A percentile compares a stretch with the other conserved stretches of the same genome.
Evolutionary conservation across 352 stramenopile species (phyloP).

Genomic region (Phytophthora pinifolia): DNA sequence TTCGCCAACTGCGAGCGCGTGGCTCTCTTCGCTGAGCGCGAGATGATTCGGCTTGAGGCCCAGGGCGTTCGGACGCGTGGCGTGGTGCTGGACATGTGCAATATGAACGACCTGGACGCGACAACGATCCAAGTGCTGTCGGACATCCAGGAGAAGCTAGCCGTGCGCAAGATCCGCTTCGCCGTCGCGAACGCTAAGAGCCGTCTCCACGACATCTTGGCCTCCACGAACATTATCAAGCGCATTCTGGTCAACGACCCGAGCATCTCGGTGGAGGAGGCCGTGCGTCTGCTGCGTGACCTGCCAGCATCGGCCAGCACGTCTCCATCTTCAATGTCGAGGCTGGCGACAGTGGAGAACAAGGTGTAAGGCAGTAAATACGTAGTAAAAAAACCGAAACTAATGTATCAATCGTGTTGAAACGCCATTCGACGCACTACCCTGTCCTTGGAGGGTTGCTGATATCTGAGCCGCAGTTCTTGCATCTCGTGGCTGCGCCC

Average conservation of each 20-base stretch:
- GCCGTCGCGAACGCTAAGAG: conserved; percentile 50
- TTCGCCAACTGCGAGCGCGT: conserved; percentile 64
- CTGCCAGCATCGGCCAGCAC: conserved; percentile 16
- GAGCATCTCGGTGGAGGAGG: conserved; percentile 34
- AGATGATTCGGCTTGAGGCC: conserved; percentile 31
- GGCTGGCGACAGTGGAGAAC: conserved; percentile 19
- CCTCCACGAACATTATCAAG: conserved; percentile 52
- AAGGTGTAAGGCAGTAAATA: conserved; percentile 20
- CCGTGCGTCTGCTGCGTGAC: conserved; percentile 30
- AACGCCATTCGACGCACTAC: not conserved
- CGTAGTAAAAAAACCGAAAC: not conserved
- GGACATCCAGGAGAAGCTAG: conserved; percentile 60
- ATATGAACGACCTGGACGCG: conserved; percentile 67
- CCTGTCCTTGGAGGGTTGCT: conserved; percentile 1
- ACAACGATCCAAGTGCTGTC: conserved; percentile 65
- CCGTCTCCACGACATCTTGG: conserved; percentile 42
- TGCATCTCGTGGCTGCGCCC: conserved; percentile 47
- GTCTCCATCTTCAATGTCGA: conserved; percentile 26
- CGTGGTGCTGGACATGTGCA: conserved; percentile 51
- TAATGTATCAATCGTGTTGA: conserved; percentile 1
- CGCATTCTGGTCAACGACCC: conserved; percentile 36
- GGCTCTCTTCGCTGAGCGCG: conserved; percentile 38
- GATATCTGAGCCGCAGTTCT: conserved; percentile 35
- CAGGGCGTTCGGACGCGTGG: conserved; percentile 34
- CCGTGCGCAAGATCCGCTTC: conserved; percentile 40